Evolutionary conservation across 108 stramenopile genomes (phyloP), one percentile per base, ranked within the genome.

Genomic region (Licmophora abbreviata): DNA sequence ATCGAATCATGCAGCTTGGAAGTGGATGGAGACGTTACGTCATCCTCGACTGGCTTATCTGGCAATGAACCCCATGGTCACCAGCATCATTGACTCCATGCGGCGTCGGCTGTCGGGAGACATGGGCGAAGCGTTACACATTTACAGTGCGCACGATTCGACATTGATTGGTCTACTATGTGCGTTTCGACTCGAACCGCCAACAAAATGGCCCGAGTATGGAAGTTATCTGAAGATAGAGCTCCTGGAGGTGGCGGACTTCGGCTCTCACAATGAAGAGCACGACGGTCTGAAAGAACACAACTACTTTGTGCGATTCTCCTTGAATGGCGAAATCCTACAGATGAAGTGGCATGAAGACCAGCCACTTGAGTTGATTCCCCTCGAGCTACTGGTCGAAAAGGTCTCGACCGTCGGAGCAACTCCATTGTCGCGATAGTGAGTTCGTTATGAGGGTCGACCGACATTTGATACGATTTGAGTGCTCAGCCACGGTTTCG

Each of bases 111-210:
- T 22, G 26, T 42, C 37, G 4, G 24, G 26, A 46, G 23, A 21
- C 17, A 10, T 18, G 27, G 4, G 1, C 2, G 50, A 48, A 36
- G 29, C 66, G 10, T 36, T 91, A 8, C 59, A 52, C 41, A 67
- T 91, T 15, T 86, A 77, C 52, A 79, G 77, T 44, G 77, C 69
- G 17, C 88, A 91, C 53, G 88, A 91, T 60, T 78, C 76, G 3
- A 79, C 82, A 1, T 61, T 91, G 57, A 84, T 91, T 56, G 88
- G 88, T 7, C 37, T 84, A 43, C 32, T 90, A 3, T 90, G 81
- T 59, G 77, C 80, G 6, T 76, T 83, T 38, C 70, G 69, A 29
- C 46, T 90, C n/a, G 76, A 84, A 33, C 60, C 57, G 41, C 88
- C 88, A 0, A 20, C 61, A 0, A 40, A 31, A 17, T 91, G 88